Percentiles rank a stretch among this genome's conserved stretches.
Conservation (phyloP, 345 rosid genomes). For the Syzygium grande region DNA sequence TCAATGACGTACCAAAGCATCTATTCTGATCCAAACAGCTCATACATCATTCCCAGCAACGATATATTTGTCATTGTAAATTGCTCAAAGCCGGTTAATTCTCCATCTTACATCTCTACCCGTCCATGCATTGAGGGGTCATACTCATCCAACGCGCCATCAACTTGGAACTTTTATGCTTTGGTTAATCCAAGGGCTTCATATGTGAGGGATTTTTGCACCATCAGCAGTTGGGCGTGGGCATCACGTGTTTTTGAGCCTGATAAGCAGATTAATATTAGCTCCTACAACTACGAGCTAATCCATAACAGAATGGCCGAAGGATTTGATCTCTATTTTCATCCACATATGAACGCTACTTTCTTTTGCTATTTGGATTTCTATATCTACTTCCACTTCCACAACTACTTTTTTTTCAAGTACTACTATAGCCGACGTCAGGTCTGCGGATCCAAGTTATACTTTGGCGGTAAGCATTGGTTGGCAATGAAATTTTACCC, state of each 20-base stretch:
- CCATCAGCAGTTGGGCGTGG: neutral
- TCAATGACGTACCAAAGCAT: neutral
- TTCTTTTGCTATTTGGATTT: neutral
- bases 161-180: neutral
- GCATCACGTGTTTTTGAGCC: neutral
- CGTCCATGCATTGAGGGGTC: neutral
- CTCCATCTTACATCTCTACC: too few species aligned
- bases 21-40: neutral
- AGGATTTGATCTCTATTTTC: fast-evolving
- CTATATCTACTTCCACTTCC: too few species aligned
- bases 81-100: neutral
- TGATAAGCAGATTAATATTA: neutral
- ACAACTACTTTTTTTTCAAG: too few species aligned
- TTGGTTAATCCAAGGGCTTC: neutral
- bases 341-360: fast-evolving
- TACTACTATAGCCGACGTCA: too few species aligned
- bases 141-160: neutral
- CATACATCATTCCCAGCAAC: fast-evolving
- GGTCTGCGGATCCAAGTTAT: too few species aligned
- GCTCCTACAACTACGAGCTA: neutral
- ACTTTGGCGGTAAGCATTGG: neutral
- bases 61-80: too few species aligned
- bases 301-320: neutral
- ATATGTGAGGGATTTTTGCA: neutral
- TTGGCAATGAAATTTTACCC: neutral